phyloP scores from a whole-genome alignment of 2,329 filamentous ascomycete species.

The Fonsecaea pedrosoi region DNA sequence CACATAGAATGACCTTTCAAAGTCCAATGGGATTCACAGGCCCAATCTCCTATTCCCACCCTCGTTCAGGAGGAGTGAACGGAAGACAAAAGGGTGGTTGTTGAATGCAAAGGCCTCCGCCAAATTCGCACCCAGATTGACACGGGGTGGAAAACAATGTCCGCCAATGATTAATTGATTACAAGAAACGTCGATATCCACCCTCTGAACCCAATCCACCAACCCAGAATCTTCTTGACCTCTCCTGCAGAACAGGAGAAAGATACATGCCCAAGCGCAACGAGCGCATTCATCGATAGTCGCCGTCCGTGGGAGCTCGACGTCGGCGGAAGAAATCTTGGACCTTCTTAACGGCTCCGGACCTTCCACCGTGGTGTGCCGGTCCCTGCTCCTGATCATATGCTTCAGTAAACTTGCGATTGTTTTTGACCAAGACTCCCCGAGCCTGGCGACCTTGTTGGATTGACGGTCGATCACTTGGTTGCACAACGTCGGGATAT shows the following conservation, averaged over 20 bases:
- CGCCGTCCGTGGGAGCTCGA: slow-evolving; percentile 30
- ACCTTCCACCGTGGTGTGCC: slow-evolving; percentile 78
- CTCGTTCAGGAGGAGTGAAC: not conserved
- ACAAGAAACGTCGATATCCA: slow-evolving; percentile 30
- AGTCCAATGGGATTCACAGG: slow-evolving; percentile 7
- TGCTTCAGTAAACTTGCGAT: slow-evolving; percentile 83
- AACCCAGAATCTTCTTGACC: not conserved
- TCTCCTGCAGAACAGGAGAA: not conserved
- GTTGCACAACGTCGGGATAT: slow-evolving; percentile 51
- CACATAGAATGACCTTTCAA: slow-evolving; percentile 16
- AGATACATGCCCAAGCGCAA: not conserved
- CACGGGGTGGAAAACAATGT: slow-evolving; percentile 19
- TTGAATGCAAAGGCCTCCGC: slow-evolving; percentile 12
- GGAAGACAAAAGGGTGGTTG: slow-evolving; percentile 16
- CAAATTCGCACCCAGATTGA: slow-evolving; percentile 1
- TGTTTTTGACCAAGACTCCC: slow-evolving; percentile 79
- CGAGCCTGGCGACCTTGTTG: slow-evolving; percentile 51
- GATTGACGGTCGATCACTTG: slow-evolving; percentile 48
- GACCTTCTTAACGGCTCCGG: slow-evolving; percentile 84
- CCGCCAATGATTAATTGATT: slow-evolving; percentile 33
- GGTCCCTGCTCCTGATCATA: slow-evolving; percentile 73
- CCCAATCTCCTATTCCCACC: not conserved
- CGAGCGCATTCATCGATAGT: slow-evolving; percentile 22
- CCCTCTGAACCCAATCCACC: slow-evolving; percentile 8
- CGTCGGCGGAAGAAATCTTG: slow-evolving; percentile 95